These are phyloP conservation scores for Trichophyton benhamiae DNA, from an alignment of 2,329 filamentous ascomycete genomes.

Conservation along the genomic window DNA sequence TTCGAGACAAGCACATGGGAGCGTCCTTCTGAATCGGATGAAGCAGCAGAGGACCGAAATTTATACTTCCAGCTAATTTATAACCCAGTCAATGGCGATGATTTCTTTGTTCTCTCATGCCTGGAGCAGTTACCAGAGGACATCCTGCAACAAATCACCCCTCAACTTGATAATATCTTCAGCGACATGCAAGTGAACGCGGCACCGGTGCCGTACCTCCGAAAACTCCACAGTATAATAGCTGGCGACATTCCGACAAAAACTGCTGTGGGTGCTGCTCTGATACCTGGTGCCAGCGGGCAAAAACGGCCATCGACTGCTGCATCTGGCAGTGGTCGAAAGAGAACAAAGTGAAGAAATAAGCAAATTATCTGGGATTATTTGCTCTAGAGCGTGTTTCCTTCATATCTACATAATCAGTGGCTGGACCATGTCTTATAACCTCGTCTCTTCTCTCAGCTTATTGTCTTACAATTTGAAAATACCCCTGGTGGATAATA, in stretches of 20 bases:
- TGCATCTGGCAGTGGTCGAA: slow-evolving; percentile 17
- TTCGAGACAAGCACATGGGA: slow-evolving; percentile 28
- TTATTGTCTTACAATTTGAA: not conserved
- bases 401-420: no score
- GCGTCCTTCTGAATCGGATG: slow-evolving; percentile 22
- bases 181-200: slow-evolving; percentile 35
- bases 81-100: slow-evolving; percentile 20
- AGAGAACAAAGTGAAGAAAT: slow-evolving; percentile 21
- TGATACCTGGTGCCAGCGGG: slow-evolving; percentile 12
- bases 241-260: slow-evolving; percentile 10
- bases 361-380: not conserved
- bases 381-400: not conserved
- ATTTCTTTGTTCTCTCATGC: slow-evolving; percentile 29
- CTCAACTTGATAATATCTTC: slow-evolving; percentile 23
- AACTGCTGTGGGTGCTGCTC: slow-evolving; percentile 17
- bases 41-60: slow-evolving; percentile 33
- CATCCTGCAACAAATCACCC: slow-evolving; percentile 21
- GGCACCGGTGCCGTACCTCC: slow-evolving; percentile 25
- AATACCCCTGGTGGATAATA: not conserved
- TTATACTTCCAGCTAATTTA: slow-evolving; percentile 32
- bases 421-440: not conserved
- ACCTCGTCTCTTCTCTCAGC: not conserved
- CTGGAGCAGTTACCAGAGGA: slow-evolving; percentile 25
- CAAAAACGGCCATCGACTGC: slow-evolving; percentile 25
- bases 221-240: slow-evolving; percentile 23